Evolutionary conservation across 345 rosid species (phyloP).

Genomic region (Bruguiera parviflora): DNA sequence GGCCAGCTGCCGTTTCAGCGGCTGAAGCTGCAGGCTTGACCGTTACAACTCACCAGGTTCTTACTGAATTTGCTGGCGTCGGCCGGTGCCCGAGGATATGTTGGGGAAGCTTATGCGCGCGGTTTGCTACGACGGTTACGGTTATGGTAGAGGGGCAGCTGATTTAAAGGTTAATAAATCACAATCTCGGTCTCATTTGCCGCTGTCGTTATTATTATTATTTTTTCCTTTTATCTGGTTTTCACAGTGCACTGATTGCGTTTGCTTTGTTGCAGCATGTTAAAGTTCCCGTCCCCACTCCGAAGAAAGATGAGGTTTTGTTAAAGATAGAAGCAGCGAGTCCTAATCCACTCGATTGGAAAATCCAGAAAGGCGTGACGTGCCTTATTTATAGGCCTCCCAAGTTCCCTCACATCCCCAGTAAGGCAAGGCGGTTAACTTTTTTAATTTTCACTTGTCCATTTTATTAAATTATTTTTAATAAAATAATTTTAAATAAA

Average conservation of each 20-base stretch:
- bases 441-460: not conserved
- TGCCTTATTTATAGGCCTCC: conserved; percentile 49
- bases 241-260: too few species aligned
- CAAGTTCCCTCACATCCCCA: conserved; percentile 70
- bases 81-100: conserved; percentile 20
- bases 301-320: conserved; percentile 50
- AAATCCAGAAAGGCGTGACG: conserved; percentile 57
- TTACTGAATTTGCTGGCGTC: conserved; percentile 49
- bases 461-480: too few species aligned
- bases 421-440: conserved; percentile 24
- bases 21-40: conserved; percentile 64
- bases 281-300: conserved; percentile 48
- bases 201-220: not conserved
- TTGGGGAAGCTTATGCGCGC: conserved; percentile 40
- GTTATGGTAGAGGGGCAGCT: conserved; percentile 50
- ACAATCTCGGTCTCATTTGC: not conserved
- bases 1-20: conserved; percentile 67
- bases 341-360: conserved; percentile 68
- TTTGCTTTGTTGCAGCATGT: conserved; percentile 47
- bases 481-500: too few species aligned
- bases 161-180: conserved; percentile 36
- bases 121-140: conserved; percentile 32
- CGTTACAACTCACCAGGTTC: conserved; percentile 64
- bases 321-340: conserved; percentile 54
- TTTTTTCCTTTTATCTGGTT: not conserved